Conservation (phyloP, 148 eudicot species). For the Heliamphora exappendiculata region DNA sequence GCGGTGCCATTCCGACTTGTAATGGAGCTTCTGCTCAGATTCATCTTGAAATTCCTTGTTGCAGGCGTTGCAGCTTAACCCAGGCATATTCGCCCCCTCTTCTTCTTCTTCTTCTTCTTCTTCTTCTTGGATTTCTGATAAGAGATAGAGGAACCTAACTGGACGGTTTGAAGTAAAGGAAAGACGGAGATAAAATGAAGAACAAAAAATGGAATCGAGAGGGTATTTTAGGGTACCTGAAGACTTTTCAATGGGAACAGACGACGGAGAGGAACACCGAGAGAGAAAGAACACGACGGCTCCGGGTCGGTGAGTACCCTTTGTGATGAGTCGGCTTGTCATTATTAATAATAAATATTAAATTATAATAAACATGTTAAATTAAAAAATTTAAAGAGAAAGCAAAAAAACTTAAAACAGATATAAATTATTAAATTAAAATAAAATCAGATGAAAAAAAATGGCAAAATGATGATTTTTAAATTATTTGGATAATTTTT, state of each 20-base stretch:
- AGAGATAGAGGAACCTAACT: neutral
- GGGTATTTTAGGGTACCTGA: neutral
- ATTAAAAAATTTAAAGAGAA: too few relatives aligned
- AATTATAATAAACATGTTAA: too few relatives aligned
- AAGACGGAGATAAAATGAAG: neutral
- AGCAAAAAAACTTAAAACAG: too few relatives aligned
- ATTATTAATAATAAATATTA: too few relatives aligned
- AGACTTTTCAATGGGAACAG: neutral
- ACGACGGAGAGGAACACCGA: too few relatives aligned
- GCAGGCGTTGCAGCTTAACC: constrained; percentile 82
- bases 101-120: neutral
- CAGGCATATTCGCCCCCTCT: constrained; percentile 40
- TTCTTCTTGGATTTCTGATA: neutral
- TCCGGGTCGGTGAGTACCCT: neutral
- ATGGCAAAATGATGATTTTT: too few relatives aligned
- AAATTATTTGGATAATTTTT: too few relatives aligned
- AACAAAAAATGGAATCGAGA: neutral
- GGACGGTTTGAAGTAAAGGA: neutral
- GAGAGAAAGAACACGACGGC: neutral
- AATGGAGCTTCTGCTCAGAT: constrained; percentile 71
- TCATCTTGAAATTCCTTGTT: constrained; percentile 76
- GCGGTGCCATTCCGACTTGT: constrained; percentile 99
- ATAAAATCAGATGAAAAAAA: too few relatives aligned
- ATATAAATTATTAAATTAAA: too few relatives aligned
- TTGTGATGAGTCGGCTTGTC: too few relatives aligned